Percentiles rank a stretch among this genome's conserved stretches.
phyloP scores from a whole-genome alignment of 371 early-diverging fungal genomes.

The Actinomortierella ambigua region DNA sequence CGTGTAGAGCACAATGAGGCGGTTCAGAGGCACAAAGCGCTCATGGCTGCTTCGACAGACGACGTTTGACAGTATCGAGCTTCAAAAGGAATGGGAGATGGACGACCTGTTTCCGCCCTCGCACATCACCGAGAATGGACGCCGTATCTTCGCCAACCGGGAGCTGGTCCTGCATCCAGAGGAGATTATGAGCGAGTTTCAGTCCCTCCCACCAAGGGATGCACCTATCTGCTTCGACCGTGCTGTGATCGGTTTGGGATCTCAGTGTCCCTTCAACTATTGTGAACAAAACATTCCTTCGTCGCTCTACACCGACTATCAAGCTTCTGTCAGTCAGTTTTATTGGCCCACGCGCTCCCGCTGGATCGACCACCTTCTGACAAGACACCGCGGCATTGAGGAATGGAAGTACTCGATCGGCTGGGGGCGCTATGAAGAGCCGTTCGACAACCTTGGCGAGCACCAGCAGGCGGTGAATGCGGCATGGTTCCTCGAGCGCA shows the following conservation, averaged over 20 bases:
- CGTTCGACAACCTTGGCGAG: not conserved
- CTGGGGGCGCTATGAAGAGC: constrained; percentile 18
- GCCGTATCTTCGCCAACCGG: not conserved
- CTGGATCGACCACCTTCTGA: not conserved
- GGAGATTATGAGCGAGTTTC: constrained; percentile 30
- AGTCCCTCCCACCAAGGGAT: constrained; percentile 16
- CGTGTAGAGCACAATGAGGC: constrained; percentile 40
- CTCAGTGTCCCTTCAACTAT: constrained; percentile 46
- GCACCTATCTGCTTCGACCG: constrained; percentile 46
- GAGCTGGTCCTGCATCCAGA: constrained; percentile 42
- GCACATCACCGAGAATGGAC: no score
- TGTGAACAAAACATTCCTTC: constrained; percentile 45
- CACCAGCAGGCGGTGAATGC: no score
- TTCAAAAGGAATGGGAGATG: constrained; percentile 15
- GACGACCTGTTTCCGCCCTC: constrained; percentile 13
- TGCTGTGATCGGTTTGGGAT: constrained; percentile 50
- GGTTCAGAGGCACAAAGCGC: constrained; percentile 11
- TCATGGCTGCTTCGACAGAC: constrained; percentile 42
- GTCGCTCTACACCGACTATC: constrained; percentile 33
- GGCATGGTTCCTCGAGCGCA: no score
- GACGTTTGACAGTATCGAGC: constrained; percentile 19
- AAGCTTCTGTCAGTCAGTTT: constrained; percentile 13
- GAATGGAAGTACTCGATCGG: constrained; percentile 3
- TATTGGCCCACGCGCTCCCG: constrained; percentile 1
- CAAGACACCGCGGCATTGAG: constrained; percentile 2